Evolutionary conservation across 1,139 yeast species (phyloP), one percentile per base, ranked within the genome.

Genomic region (Yamadazyma sp.): DNA sequence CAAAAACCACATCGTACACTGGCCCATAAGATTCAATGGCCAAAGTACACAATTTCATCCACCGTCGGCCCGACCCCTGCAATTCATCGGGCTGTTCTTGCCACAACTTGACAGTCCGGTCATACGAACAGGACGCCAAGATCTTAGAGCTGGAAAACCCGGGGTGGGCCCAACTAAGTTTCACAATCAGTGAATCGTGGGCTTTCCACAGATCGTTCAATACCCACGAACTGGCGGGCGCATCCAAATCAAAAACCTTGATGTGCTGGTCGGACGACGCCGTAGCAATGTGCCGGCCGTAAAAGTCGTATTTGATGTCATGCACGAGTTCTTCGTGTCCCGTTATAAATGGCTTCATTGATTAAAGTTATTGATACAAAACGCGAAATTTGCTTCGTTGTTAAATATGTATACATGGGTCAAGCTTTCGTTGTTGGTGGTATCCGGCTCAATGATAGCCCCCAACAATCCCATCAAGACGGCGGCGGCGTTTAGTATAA

Each of bases 241-340:
- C 60, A 50, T 81, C 86, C 35, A 83, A 64, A 55, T 85, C 92
- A 59, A 88, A 90, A 27, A 90, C 90, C 54, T 87, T 87, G 46
- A 90, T 78, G 54, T 86, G 94, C 52, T 89, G 96, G 59, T 90
- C 97, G 0, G 95, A 85, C 7, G 96, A 86, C 41, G 94, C 89
- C 0, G 96, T 89, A 7, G 96, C 97, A 39, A 90, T 70, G 43
- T 89, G 86, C 43, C 80, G 80, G 2, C 97, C 97, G 54, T 90
- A 90, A 59, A 83, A 89, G 60, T 87, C 95, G 58, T 89, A 90
- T 25, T 87, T 82, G 29, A 88, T 78, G 53, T 89, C 96, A 53
- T 89, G 95, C 37, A 90, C 79, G 44, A 90, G 73, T 58, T 90
- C 97, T 54, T 87, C 95, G 60, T 90, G 97, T 17, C 95, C 94